Evolutionary conservation across 768 basidiomycete species (phyloP), one percentile per base, ranked within the genome.

Genomic region (Pulveroboletus sp.): DNA sequence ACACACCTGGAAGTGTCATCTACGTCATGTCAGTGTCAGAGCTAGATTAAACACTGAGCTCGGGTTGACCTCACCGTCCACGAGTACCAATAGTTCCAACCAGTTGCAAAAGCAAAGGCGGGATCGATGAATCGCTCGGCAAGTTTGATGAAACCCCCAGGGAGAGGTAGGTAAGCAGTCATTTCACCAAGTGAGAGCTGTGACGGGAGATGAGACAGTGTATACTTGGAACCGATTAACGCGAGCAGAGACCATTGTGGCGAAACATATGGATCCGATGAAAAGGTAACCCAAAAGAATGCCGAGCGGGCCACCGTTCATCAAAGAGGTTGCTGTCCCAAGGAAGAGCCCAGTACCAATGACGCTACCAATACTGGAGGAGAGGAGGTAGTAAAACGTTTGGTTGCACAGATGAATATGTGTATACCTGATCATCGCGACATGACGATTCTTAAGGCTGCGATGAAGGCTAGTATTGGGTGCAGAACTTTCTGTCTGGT

Each of bases 51-150:
- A n/a, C n/a, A n/a, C n/a, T n/a, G n/a, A n/a, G n/a, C 22, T 0
- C 23, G 7, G 38, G n/a, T 6, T 12, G 4, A 16, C 3, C 54
- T 38, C 11, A 65, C 64, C 49, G 60, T 55, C 70, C 71, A 74
- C 35, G 62, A 62, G 54, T 73, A 73, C 70, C 69, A 72, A 49
- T 73, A 73, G 45, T 72, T 69, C 70, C 70, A 73, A 3, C 70
- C 72, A 44, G 73, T 66, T 0, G 77, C 65, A 54, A 78, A 76
- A 2, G 74, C 70, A 53, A 66, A 69, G 5, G 74, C 73, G 1
- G 70, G 73, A 45, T 77, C 72, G 16, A 78, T 71, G 31, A 76
- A 77, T 3, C 77, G 69, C 47, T 76, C 76, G 1, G 76, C 73
- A 8, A 75, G 68, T 19, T 69, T 72, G 37, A 77, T 73, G 40